phyloP scores from a whole-genome alignment of 305 asterid genomes.

The Plantago lanceolata region DNA sequence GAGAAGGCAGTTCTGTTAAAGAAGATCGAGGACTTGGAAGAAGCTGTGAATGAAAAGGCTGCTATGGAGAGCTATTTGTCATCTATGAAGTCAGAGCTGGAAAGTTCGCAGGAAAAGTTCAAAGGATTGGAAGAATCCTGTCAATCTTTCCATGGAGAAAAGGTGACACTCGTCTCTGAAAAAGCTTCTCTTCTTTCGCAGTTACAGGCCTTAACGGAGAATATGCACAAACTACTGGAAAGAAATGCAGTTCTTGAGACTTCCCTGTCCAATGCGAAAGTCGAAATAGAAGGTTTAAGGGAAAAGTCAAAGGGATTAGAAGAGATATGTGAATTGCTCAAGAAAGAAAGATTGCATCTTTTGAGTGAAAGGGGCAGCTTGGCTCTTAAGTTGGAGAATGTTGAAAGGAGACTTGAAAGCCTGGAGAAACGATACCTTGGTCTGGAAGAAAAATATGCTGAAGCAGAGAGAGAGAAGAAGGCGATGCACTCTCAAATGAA shows the following conservation, averaged over 20 bases:
- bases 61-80: slow-evolving; percentile 48
- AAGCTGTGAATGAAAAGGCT: slow-evolving; percentile 39
- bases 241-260: slow-evolving; percentile 74
- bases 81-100: slow-evolving; percentile 49
- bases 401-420: slow-evolving; percentile 51
- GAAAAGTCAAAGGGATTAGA: slow-evolving; percentile 82
- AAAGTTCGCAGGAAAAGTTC: slow-evolving; percentile 42
- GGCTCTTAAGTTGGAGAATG: slow-evolving; percentile 54
- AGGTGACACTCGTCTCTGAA: slow-evolving; percentile 54
- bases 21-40: slow-evolving; percentile 62
- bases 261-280: slow-evolving; percentile 59
- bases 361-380: slow-evolving; percentile 54
- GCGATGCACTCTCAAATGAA: slow-evolving; percentile 49
- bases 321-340: slow-evolving; percentile 72
- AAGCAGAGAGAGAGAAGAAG: slow-evolving; percentile 66
- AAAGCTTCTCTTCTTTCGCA: slow-evolving; percentile 74
- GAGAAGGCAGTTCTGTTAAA: slow-evolving; percentile 49
- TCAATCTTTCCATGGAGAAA: slow-evolving; percentile 56
- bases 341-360: slow-evolving; percentile 64
- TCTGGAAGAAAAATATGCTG: slow-evolving; percentile 60
- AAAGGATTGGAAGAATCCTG: slow-evolving; percentile 53
- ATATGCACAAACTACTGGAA: slow-evolving; percentile 66
- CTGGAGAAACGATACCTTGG: slow-evolving; percentile 59
- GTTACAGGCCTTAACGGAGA: slow-evolving; percentile 63
- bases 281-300: slow-evolving; percentile 87